Evolutionary conservation across 2,329 filamentous ascomycete species (phyloP).

Genomic region (Nemania bipapillata): DNA sequence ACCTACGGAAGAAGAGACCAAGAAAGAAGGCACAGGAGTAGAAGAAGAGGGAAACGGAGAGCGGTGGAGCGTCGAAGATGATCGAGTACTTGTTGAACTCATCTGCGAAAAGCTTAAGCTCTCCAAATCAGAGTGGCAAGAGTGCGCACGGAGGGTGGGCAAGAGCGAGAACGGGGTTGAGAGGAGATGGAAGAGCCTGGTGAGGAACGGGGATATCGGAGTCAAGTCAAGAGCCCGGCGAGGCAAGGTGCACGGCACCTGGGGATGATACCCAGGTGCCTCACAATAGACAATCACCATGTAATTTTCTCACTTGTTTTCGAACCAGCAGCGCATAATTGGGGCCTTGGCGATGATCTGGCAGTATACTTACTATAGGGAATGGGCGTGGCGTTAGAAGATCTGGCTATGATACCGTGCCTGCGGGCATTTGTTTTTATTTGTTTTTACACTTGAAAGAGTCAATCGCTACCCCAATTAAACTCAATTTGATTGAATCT

Average conservation of each 20-base stretch:
- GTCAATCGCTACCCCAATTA: constrained; percentile 12
- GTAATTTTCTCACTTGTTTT: constrained; percentile 8
- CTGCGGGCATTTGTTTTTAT: constrained; percentile 28
- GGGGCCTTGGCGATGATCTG: constrained; percentile 5
- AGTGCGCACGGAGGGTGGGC: constrained; percentile 72
- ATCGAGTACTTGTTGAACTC: constrained; percentile 73
- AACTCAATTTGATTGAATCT: not conserved
- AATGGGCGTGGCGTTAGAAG: constrained; percentile 31
- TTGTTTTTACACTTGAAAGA: constrained; percentile 21
- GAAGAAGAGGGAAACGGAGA: constrained; percentile 60
- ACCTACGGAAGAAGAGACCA: constrained; percentile 46
- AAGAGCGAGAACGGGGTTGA: constrained; percentile 68
- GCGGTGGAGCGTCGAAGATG: constrained; percentile 71
- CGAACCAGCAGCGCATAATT: not conserved
- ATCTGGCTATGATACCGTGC: constrained; percentile 35
- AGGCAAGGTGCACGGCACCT: constrained; percentile 64
- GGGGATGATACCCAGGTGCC: constrained; percentile 53
- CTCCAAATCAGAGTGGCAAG: constrained; percentile 72
- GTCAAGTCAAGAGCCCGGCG: constrained; percentile 63
- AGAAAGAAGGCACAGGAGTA: constrained; percentile 54
- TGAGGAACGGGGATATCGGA: constrained; percentile 68
- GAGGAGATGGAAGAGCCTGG: constrained; percentile 71
- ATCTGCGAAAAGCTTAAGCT: constrained; percentile 74
- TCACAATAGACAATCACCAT: constrained; percentile 1
- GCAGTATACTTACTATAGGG: constrained; percentile 15